phyloP scores from a whole-genome alignment of 768 basidiomycete species.

The Serendipita sp. region DNA sequence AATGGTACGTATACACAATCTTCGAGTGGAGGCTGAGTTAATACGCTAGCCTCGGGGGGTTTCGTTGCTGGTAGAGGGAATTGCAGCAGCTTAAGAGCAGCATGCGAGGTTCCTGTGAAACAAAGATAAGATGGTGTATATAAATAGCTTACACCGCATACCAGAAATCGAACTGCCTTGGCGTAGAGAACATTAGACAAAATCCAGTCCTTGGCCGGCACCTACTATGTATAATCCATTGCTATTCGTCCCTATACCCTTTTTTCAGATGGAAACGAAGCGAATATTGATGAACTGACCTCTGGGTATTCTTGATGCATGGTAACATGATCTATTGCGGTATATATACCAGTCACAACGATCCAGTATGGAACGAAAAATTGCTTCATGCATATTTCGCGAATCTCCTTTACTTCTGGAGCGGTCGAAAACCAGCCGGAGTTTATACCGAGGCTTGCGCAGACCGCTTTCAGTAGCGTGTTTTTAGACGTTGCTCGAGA shows the following conservation, averaged over 20 bases:
- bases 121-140: background rate
- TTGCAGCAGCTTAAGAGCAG: background rate
- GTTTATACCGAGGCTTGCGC: background rate
- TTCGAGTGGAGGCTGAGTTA: background rate
- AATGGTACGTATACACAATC: background rate
- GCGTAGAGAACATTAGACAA: background rate
- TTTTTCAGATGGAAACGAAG: too few species aligned
- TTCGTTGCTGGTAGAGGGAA: background rate
- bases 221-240: background rate
- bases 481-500: background rate
- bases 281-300: background rate
- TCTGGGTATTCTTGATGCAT: background rate
- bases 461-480: background rate
- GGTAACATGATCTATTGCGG: background rate
- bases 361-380: constrained; percentile 3
- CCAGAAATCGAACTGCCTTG: background rate
- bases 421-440: background rate
- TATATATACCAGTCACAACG: background rate
- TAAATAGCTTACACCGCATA: background rate
- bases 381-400: background rate
- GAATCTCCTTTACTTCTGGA: background rate
- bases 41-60: background rate
- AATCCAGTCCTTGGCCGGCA: too few species aligned
- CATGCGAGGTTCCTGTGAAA: background rate
- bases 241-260: background rate